Conservation (phyloP, 306 rosid species). For the Coriaria nepalensis region DNA sequence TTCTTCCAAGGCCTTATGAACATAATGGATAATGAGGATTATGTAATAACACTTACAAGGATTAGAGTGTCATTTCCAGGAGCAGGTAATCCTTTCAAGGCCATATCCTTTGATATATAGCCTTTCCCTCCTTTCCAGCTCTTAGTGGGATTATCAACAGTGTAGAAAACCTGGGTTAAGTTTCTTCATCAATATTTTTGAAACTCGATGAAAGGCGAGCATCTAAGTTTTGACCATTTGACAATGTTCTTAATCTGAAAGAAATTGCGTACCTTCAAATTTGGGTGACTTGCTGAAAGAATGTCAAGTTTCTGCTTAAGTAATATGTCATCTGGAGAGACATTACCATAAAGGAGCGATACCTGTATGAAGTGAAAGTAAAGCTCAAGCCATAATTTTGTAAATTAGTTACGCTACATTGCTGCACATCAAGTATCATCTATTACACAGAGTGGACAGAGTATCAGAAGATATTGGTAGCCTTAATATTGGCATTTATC, state of each 20-base stretch:
- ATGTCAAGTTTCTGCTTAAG: slow-evolving; percentile 87
- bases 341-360: slow-evolving; percentile 70
- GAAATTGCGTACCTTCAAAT: slow-evolving; percentile 48
- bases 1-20: too few relatives aligned
- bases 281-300: slow-evolving; percentile 75
- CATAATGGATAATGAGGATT: background rate
- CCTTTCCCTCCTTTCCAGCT: slow-evolving; percentile 94
- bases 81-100: slow-evolving; percentile 70
- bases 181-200: background rate
- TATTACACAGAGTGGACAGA: too few relatives aligned
- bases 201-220: background rate
- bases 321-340: slow-evolving; percentile 88
- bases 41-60: slow-evolving; percentile 84
- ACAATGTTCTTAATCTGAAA: slow-evolving; percentile 4
- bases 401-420: too few relatives aligned
- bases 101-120: slow-evolving; percentile 70
- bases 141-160: slow-evolving; percentile 70
- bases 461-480: too few relatives aligned
- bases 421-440: too few relatives aligned
- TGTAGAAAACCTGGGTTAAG: slow-evolving; percentile 56
- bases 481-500: too few relatives aligned
- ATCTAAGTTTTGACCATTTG: slow-evolving; percentile 9
- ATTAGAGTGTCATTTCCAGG: slow-evolving; percentile 64
- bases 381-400: slow-evolving; percentile 20
- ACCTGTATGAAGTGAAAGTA: slow-evolving; percentile 38